Base-by-base conservation (phyloP, 345 rosid species). In the Salix caprea region DNA sequence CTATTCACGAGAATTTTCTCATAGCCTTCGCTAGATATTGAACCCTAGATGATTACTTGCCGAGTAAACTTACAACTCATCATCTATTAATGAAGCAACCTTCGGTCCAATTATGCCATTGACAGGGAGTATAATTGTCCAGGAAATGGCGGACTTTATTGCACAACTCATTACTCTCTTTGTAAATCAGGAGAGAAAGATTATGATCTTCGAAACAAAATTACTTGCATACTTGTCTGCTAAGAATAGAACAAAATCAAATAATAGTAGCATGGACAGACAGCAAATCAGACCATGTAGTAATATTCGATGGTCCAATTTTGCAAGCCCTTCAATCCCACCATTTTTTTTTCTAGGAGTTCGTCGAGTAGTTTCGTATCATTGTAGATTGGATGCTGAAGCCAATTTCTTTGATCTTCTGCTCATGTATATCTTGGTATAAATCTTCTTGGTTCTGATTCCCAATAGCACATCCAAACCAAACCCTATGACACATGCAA, bases 401-500 rank as follows among this genome's bases (percentile, higher is more conserved):
- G 54, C 75, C 21, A 74, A 66, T 78, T 84, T 85, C 81, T 86
- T 88, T 23, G 82, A 66, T 70, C 86, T 90, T 84, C 89, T 83
- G 80, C 84, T 86, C 39, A 78, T 65, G 58, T 82, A 83, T 36
- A 95, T 90, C 87, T 81, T 89, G 71, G 73, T 75, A 40, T 95
- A 95, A 11, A 95, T 42, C 37, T 71, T 82, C 83, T 84, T 93
- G 21, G 97, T 93, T 79, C 92, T 82, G 15, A 85, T 73, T 7
- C 93, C 83, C 80, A 95, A 83, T 5, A 87, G 1, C 61, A 90
- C 76, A 77, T 95, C 99, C 77, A 95, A 79, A 74, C 89, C 90
- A 34, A 88, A 89, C 67, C 99, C 99, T 14, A 91, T 40, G 4
- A 85, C 42, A 46, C 93, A 95, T 1, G 92, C 77, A 7, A 85